Base-by-base conservation (phyloP, 2,329 filamentous ascomycete species). In the Penicillium sp. region DNA sequence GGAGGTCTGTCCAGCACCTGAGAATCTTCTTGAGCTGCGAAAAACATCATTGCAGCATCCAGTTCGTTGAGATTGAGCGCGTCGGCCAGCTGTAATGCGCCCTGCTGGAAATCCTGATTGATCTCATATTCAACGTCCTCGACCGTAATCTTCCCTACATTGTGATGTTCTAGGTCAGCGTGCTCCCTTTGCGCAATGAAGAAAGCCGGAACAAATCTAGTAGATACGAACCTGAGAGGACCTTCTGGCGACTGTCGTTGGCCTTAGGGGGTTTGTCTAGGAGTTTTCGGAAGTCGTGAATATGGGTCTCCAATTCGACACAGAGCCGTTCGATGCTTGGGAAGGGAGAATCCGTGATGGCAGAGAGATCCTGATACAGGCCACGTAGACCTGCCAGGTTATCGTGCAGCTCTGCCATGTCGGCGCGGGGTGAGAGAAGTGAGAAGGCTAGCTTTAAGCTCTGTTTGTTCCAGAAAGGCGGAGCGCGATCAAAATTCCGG, bases 61-160 rank as follows among this genome's bases (percentile, higher is more conserved):
- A 95, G 70, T 73, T 99, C 95, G 73, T 99, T 92, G 47, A 99
- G 79, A 65, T 96, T 86, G 56, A 96, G 79, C 62, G 90, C 89
- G 71, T 97, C 92, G 50, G 93, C 89, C 34, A 99, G 79, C 63
- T 90, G 84, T 29, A 95, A 79, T 23, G 86, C 84, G 61, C 87
- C 85, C 71, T 96, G 87, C 67, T 93, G 85, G 73, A 99, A 97
- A 57, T 90, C 86, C 51, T 89, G 82, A 73, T 95, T 96, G 75
- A 99, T 79, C 21, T 81, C 77, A 71, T 90, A 97, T 65, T 92
- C 84, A 31, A 84, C 81, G 57, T 85, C 87, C 62, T 83, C 82
- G 53, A 96, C 75, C 31, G 78, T 84, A 61, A 97, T 79, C 69
- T 89, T 92, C 52, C 89, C 91, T 94, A 49, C 4, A 56, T 41